Evolutionary conservation across 345 rosid genomes (phyloP).

Genomic region (Gynandropsis gynandra): DNA sequence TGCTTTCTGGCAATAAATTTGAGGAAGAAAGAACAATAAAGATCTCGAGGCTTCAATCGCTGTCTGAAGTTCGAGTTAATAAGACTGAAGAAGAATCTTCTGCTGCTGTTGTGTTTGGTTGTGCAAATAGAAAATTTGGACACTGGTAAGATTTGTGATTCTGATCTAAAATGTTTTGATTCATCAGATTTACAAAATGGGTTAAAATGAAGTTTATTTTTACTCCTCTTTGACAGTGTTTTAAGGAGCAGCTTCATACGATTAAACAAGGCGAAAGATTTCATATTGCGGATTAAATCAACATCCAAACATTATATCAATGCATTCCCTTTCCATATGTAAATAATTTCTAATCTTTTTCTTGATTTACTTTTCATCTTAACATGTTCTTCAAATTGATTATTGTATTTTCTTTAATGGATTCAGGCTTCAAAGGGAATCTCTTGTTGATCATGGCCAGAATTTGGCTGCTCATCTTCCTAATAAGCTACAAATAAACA

Average conservation of each 20-base stretch:
- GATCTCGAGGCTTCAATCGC: slow-evolving; percentile 46
- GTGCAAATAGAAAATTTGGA: slow-evolving; percentile 52
- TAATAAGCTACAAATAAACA: slow-evolving; percentile 15
- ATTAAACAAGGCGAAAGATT: slow-evolving; percentile 31
- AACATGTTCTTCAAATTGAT: slow-evolving; percentile 5
- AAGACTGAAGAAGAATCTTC: slow-evolving; percentile 30
- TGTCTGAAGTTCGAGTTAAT: slow-evolving; percentile 49
- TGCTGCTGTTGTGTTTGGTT: slow-evolving; percentile 20
- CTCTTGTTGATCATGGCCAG: neutral
- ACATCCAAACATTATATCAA: slow-evolving; percentile 33
- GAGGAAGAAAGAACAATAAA: slow-evolving; percentile 42
- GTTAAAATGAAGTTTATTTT: neutral
- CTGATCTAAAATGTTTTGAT: neutral
- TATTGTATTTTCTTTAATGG: slow-evolving; percentile 6
- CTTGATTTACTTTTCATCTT: slow-evolving; percentile 5
- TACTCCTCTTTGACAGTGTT: slow-evolving; percentile 32
- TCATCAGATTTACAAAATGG: neutral
- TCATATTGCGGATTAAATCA: slow-evolving; percentile 30
- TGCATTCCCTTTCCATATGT: slow-evolving; percentile 25
- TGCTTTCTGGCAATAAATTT: slow-evolving; percentile 63
- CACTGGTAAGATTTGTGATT: slow-evolving; percentile 43
- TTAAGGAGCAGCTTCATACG: slow-evolving; percentile 43
- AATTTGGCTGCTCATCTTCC: slow-evolving; percentile 9
- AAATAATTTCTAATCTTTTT: neutral
- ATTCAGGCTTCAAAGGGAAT: slow-evolving; percentile 14